Evolutionary conservation across 129 eudicot genomes (phyloP).

Genomic region (Solidago caesia): DNA sequence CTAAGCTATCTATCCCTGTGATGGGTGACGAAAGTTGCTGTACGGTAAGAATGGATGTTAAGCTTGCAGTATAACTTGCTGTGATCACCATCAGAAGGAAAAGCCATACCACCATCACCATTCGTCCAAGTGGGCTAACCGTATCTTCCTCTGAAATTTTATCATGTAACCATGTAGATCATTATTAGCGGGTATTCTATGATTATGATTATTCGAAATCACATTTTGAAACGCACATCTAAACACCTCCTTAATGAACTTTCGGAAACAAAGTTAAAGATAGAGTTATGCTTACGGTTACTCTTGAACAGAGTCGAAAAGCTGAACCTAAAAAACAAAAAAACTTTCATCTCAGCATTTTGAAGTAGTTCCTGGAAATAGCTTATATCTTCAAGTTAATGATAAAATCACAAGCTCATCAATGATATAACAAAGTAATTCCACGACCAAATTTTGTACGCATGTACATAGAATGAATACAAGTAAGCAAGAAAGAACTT

Average conservation of each 20-base stretch:
- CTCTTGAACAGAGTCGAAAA: constrained; percentile 67
- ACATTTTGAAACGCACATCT: not conserved
- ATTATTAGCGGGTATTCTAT: not conserved
- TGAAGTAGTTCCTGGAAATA: not conserved
- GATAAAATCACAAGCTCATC: no score
- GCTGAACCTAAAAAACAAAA: constrained; percentile 67
- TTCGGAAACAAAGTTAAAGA: not conserved
- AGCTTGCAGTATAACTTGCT: constrained; percentile 82
- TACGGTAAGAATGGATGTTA: constrained; percentile 78
- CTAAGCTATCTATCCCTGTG: constrained; percentile 61
- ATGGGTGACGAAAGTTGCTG: constrained; percentile 69
- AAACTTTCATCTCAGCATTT: constrained; percentile 9
- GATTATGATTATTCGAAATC: not conserved
- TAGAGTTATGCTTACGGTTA: constrained; percentile 48
- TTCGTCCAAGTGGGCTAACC: constrained; percentile 61
- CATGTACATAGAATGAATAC: not conserved
- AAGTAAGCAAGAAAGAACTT: constrained; percentile 25
- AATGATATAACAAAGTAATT: no score
- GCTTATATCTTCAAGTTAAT: not conserved
- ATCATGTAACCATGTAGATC: not conserved
- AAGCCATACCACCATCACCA: constrained; percentile 79
- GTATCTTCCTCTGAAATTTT: constrained; percentile 63
- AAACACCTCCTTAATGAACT: not conserved
- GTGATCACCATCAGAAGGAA: constrained; percentile 62
- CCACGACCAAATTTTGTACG: not conserved